Evolutionary conservation across 73 alveolate genomes (phyloP).

Genomic region (Paramecium octaurelia): DNA sequence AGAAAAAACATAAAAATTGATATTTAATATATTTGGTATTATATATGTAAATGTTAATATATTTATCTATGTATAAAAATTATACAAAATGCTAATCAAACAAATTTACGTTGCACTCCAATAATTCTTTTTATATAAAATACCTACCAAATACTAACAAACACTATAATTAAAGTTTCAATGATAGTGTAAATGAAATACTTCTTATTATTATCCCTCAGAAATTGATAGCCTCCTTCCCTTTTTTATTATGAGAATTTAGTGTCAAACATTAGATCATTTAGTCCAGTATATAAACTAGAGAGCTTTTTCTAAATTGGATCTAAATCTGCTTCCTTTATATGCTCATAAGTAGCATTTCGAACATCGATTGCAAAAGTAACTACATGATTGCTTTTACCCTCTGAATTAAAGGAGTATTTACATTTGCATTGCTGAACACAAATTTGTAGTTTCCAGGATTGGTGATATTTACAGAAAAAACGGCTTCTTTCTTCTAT

Average conservation of each 20-base stretch:
- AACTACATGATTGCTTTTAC: constrained; percentile 19
- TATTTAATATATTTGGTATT: background rate
- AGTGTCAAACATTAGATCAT: background rate
- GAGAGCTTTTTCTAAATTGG: constrained; percentile 39
- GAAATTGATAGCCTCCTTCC: constrained; percentile 12
- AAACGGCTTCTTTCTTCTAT: constrained; percentile 52
- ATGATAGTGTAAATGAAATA: constrained; percentile 10
- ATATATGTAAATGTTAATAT: background rate
- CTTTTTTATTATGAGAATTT: constrained; percentile 46
- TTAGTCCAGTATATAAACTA: background rate
- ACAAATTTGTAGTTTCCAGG: constrained; percentile 52
- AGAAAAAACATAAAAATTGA: background rate
- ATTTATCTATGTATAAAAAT: background rate
- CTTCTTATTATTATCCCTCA: background rate
- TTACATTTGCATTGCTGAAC: constrained; percentile 47
- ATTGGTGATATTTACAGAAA: constrained; percentile 40
- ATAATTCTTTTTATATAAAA: constrained; percentile 46
- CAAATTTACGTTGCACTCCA: constrained; percentile 45
- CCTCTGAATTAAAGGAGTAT: background rate
- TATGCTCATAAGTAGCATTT: constrained; percentile 50
- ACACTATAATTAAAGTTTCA: constrained; percentile 29
- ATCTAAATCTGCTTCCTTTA: constrained; percentile 45
- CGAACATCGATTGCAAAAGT: constrained; percentile 57
- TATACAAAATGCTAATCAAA: constrained; percentile 15
- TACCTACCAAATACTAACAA: constrained; percentile 51